phyloP scores from a whole-genome alignment of 257 asterid genomes.

The Rubia yunnanensis region DNA sequence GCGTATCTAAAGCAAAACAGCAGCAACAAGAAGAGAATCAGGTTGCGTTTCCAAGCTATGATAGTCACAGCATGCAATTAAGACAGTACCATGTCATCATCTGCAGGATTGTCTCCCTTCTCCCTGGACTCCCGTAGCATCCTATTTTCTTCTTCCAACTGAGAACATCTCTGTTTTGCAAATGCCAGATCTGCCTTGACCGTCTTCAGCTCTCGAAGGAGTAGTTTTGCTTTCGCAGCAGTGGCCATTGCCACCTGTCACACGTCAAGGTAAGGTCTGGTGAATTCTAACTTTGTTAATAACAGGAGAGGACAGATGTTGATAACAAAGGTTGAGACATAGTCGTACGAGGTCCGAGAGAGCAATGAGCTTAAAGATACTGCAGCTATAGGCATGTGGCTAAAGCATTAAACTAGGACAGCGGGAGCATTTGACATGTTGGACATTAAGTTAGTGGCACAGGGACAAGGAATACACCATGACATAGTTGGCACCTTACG shows the following conservation, averaged over 20 bases:
- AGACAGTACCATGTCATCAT: constrained; percentile 70
- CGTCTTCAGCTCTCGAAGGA: constrained; percentile 82
- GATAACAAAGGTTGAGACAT: constrained; percentile 1
- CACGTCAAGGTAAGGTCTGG: constrained; percentile 9
- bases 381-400: not conserved
- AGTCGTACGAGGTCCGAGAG: too few relatives aligned
- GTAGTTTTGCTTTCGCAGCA: constrained; percentile 89
- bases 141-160: constrained; percentile 84
- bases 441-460: not conserved
- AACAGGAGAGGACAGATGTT: too few relatives aligned
- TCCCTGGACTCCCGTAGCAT: constrained; percentile 72
- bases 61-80: not conserved
- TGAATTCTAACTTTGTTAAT: too few relatives aligned
- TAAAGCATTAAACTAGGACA: not conserved
- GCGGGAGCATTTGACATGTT: not conserved
- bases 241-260: constrained; percentile 94
- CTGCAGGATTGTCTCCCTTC: constrained; percentile 65
- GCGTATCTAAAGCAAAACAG: constrained; percentile 40
- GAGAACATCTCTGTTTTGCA: constrained; percentile 68
- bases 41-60: not conserved
- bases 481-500: constrained; percentile 66
- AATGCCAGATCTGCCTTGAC: constrained; percentile 78
- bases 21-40: too few relatives aligned
- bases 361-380: not conserved
- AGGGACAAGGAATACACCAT: constrained; percentile 12